Percentiles rank a stretch among this genome's conserved stretches.
These are phyloP conservation scores for Golovinomyces cichoracearum DNA, from an alignment of 2,329 filamentous ascomycete genomes.

Conservation along the genomic window DNA sequence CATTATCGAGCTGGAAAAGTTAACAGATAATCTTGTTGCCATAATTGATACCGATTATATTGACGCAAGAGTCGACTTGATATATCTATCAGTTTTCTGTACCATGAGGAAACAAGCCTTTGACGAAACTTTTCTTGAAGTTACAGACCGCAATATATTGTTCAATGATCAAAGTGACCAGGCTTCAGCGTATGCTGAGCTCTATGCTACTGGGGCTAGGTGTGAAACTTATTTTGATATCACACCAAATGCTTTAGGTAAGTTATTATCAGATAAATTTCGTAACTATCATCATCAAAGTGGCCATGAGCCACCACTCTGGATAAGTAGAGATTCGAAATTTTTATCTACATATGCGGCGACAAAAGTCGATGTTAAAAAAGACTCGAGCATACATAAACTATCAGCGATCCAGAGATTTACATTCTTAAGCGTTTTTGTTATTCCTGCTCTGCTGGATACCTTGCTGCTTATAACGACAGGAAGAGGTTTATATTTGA, in stretches of 20 bases:
- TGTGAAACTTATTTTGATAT: constrained; percentile 37
- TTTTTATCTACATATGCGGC: constrained; percentile 25
- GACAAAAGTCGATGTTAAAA: constrained; percentile 25
- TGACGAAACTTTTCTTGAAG: constrained; percentile 37
- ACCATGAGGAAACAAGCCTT: constrained; percentile 29
- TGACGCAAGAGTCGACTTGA: constrained; percentile 25
- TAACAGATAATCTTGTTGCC: constrained; percentile 4
- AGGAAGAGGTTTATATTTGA: constrained; percentile 5
- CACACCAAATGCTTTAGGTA: constrained; percentile 22
- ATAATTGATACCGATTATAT: constrained; percentile 9
- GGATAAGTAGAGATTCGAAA: constrained; percentile 23
- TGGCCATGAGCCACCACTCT: constrained; percentile 23
- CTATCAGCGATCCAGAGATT: constrained; percentile 16
- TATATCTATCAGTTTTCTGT: constrained; percentile 31
- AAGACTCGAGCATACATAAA: constrained; percentile 19
- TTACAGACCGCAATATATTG: constrained; percentile 33
- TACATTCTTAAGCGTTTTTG: constrained; percentile 31
- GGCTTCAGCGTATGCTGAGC: constrained; percentile 35
- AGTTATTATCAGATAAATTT: constrained; percentile 14
- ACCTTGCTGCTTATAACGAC: constrained; percentile 5
- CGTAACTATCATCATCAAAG: constrained; percentile 21
- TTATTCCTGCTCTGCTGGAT: constrained; percentile 13
- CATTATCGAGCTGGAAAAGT: constrained; percentile 4
- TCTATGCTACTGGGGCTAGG: constrained; percentile 34
- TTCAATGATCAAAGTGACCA: constrained; percentile 36